phyloP scores from a whole-genome alignment of 371 early-diverging fungal species.

The Lichtheimia ramosa region DNA sequence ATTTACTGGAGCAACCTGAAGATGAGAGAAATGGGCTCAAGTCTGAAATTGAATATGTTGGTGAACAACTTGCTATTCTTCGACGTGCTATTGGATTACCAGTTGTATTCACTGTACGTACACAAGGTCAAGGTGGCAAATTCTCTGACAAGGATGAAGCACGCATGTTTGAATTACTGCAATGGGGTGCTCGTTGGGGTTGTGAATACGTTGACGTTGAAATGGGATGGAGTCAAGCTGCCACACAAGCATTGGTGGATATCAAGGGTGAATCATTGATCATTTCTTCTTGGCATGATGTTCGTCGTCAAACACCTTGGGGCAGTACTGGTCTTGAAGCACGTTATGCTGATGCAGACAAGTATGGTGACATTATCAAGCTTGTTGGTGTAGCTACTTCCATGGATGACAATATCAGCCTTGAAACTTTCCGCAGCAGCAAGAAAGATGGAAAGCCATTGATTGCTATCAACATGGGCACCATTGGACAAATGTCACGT shows the following conservation, averaged over 20 bases:
- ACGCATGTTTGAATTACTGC: conserved; percentile 67
- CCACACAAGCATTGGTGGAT: conserved; percentile 49
- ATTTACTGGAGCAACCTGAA: conserved; percentile 67
- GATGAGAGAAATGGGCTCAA: conserved; percentile 15
- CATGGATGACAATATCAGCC: conserved; percentile 78
- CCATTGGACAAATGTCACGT: conserved; percentile 84
- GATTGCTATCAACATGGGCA: conserved; percentile 95
- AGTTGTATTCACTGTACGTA: conserved; percentile 92
- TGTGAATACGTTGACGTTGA: conserved; percentile 96
- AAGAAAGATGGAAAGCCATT: conserved; percentile 57
- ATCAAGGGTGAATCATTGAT: conserved; percentile 65
- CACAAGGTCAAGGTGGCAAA: conserved; percentile 84
- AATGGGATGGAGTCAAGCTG: conserved; percentile 46
- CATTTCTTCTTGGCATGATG: conserved; percentile 92
- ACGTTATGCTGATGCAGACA: conserved; percentile 51
- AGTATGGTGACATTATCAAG: conserved; percentile 87
- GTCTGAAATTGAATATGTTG: conserved; percentile 66
- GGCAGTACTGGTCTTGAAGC: conserved; percentile 54
- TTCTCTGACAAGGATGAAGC: conserved; percentile 71
- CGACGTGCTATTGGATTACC: conserved; percentile 73
- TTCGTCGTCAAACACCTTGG: conserved; percentile 66
- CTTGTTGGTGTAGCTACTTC: conserved; percentile 80
- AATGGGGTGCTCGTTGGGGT: conserved; percentile 80
- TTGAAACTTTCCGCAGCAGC: conserved; percentile 62
- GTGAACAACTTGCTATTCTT: conserved; percentile 77